phyloP scores from a whole-genome alignment of 208 protist species.

The Angomonas deanei region DNA sequence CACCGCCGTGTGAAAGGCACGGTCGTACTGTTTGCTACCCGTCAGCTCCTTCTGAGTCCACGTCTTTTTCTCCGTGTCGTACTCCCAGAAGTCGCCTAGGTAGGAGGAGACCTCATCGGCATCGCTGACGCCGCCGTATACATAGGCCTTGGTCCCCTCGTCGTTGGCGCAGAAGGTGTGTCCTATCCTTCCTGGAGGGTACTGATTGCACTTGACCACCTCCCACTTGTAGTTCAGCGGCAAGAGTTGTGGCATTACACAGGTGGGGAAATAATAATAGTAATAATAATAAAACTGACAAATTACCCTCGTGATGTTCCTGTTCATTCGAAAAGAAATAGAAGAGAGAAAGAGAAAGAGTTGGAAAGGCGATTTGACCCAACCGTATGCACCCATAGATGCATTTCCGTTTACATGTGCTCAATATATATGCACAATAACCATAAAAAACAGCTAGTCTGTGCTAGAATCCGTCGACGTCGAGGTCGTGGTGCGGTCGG shows the following conservation, averaged over 20 bases:
- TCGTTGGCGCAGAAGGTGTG: slow-evolving; percentile 76
- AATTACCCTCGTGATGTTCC: too few species aligned
- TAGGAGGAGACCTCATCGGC: slow-evolving; percentile 71
- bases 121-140: slow-evolving; percentile 87
- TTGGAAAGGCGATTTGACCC: too few species aligned
- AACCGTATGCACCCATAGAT: too few species aligned
- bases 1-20: slow-evolving; percentile 84
- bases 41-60: slow-evolving; percentile 57
- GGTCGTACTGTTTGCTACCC: slow-evolving; percentile 56
- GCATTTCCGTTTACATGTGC: too few species aligned
- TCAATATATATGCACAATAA: too few species aligned
- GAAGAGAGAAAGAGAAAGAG: too few species aligned
- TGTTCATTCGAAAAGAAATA: too few species aligned
- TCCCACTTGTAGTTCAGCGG: slow-evolving; percentile 25
- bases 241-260: slow-evolving; percentile 24
- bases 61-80: slow-evolving; percentile 55
- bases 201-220: slow-evolving; percentile 32
- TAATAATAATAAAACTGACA: too few species aligned
- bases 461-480: neutral
- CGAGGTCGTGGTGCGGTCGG: neutral
- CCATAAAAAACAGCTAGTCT: too few species aligned
- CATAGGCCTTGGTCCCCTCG: slow-evolving; percentile 66
- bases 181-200: slow-evolving; percentile 75
- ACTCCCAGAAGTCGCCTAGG: slow-evolving; percentile 78
- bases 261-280: too few species aligned